Evolutionary conservation across 805 yeast species (phyloP).

Genomic region (Pichia eremophila): DNA sequence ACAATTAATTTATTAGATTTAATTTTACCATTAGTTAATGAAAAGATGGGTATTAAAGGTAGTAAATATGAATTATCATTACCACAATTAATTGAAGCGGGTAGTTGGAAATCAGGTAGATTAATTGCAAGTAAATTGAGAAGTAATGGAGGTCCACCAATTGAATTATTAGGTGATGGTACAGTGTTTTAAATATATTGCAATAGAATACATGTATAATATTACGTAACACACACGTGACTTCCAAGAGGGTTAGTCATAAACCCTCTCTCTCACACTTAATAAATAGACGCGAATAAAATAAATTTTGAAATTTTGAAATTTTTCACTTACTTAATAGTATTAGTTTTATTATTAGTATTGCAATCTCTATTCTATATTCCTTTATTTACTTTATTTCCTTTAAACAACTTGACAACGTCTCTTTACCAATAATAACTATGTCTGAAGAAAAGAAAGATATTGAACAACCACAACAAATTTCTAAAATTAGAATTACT

Average conservation of each 20-base stretch:
- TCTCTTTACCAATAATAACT: slow-evolving; percentile 23
- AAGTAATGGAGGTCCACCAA: slow-evolving; percentile 51
- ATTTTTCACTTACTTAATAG: no score
- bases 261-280: no score
- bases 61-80: slow-evolving; percentile 29
- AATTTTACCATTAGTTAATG: slow-evolving; percentile 43
- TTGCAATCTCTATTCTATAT: neutral
- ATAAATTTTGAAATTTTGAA: no score
- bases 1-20: slow-evolving; percentile 49
- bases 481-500: slow-evolving; percentile 98
- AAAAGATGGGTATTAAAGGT: slow-evolving; percentile 28
- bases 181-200: slow-evolving; percentile 42
- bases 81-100: slow-evolving; percentile 60
- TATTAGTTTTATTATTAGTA: no score
- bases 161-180: slow-evolving; percentile 53
- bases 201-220: no score
- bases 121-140: slow-evolving; percentile 45
- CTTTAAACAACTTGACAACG: slow-evolving; percentile 16
- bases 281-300: no score
- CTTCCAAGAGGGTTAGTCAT: no score
- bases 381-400: neutral
- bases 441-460: slow-evolving; percentile 83
- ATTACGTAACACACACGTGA: no score
- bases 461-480: slow-evolving; percentile 70
- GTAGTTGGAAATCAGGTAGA: slow-evolving; percentile 61